Base-by-base conservation (phyloP, 371 early-diverging fungal species). In the Rhizomucor pusillus region DNA sequence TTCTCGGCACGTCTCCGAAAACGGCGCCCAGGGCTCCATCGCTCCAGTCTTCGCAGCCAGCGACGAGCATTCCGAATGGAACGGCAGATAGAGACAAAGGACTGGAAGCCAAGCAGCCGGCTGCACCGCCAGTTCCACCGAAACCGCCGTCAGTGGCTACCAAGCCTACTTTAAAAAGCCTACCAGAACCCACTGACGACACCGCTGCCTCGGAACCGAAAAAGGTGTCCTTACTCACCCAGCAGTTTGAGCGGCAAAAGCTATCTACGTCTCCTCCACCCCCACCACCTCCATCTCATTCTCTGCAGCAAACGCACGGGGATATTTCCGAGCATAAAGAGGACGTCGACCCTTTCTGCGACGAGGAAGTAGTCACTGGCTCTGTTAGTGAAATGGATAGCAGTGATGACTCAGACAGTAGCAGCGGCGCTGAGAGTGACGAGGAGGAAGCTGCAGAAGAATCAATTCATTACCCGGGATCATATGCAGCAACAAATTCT, bases 41-140 rank as follows among this genome's bases (percentile, higher is more conserved):
- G 12, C 16, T 46, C 20, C 24, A 20, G 16, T 54, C 45, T 5
- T 18, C 35, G 14, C 43, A 39, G 16, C 16, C 44, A 16, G 14
- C 50, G 25, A 16, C 36, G 11, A 44, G 35, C 23, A 18, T 40
- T 3, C 24, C 56, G 13, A 16, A 10, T 43, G 18, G n/a, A 43
- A 6, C 11, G 4, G 36, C 39, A 25, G 29, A 33, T 11, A 19
- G 22, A 33, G 14, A 19, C 20, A 44, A 52, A 44, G 43, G 23
- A 44, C 18, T 41, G 12, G 22, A 10, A n/a, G 1, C 39, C 1
- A 25, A 40, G 19, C 35, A 24, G 12, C 18, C 47, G 5, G 44
- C 46, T 10, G 54, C 54, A 20, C 61, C 61, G 9, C 61, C 50
- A n/a, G 52, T 61, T 45, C 61, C 61, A 11, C 61, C 61, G 10